Percentiles rank a stretch among this genome's conserved stretches.
Conservation (phyloP, 176 grass and related monocot species). For the Oryza australiensis region DNA sequence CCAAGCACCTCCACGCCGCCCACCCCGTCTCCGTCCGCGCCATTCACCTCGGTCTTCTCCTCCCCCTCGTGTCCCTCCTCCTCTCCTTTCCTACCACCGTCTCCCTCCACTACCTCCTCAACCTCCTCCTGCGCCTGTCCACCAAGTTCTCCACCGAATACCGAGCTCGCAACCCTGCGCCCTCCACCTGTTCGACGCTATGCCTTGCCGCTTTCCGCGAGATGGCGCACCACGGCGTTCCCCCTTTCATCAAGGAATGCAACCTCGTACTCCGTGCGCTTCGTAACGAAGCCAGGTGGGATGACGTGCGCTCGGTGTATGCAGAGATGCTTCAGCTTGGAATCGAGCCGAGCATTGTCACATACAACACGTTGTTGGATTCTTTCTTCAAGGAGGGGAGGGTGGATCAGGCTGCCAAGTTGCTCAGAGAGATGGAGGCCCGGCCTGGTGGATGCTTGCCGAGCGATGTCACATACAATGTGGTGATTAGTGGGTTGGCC, state of each 20-base stretch:
- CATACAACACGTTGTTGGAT: conserved; percentile 63
- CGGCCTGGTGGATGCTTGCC: conserved; percentile 33
- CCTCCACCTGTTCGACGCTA: conserved; percentile 46
- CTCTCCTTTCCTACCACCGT: not conserved
- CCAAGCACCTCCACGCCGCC: conserved; percentile 40
- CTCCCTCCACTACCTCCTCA: conserved; percentile 13
- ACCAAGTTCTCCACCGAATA: conserved; percentile 40
- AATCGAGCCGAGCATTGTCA: conserved; percentile 54
- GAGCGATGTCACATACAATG: conserved; percentile 59
- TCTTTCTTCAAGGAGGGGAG: conserved; percentile 63
- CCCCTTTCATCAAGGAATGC: conserved; percentile 51
- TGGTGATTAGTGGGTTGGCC: conserved; percentile 55
- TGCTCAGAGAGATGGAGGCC: conserved; percentile 57
- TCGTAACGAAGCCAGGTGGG: conserved; percentile 40
- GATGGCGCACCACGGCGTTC: conserved; percentile 41
- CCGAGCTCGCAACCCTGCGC: not conserved
- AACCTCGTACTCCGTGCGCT: conserved; percentile 53
- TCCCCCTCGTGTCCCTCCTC: conserved; percentile 48
- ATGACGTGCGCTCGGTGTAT: conserved; percentile 34
- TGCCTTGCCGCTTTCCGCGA: conserved; percentile 50
- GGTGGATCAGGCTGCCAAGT: conserved; percentile 36
- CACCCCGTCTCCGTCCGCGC: conserved; percentile 55
- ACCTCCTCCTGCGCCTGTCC: conserved; percentile 47
- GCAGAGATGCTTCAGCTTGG: conserved; percentile 40
- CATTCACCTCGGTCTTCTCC: conserved; percentile 56